Percentiles rank a stretch among this genome's conserved stretches.
These are phyloP conservation scores for Suillus americanus DNA, from an alignment of 768 basidiomycete species.

Conservation along the genomic window DNA sequence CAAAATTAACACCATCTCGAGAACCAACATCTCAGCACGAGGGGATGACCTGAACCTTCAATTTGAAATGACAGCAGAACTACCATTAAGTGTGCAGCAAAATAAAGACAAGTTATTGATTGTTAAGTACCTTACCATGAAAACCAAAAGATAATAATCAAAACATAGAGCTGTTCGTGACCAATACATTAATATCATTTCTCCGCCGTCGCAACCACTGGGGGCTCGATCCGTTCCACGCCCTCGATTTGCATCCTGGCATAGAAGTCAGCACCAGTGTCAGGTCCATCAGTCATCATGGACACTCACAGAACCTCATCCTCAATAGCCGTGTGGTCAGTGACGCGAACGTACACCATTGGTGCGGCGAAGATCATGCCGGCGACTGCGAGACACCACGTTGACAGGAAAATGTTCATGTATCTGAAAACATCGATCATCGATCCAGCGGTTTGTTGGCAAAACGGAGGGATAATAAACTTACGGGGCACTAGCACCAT, in stretches of 20 bases:
- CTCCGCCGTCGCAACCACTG: not conserved
- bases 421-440: conserved; percentile 33
- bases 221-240: conserved; percentile 7
- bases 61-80: not conserved
- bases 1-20: not conserved
- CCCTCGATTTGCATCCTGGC: conserved; percentile 5
- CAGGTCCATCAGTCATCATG: not conserved
- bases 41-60: not conserved
- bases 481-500: conserved; percentile 62
- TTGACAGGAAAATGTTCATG: conserved; percentile 74
- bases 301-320: conserved; percentile 52
- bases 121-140: not conserved
- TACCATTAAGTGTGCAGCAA: not conserved
- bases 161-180: not conserved
- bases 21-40: not conserved
- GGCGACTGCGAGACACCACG: conserved; percentile 64
- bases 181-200: too few species aligned
- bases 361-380: conserved; percentile 69
- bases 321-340: conserved; percentile 49
- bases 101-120: not conserved
- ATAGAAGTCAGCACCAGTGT: not conserved
- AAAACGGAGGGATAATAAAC: conserved; percentile 23
- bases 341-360: conserved; percentile 72
- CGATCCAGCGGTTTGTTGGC: not conserved
- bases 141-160: not conserved